These are phyloP conservation scores for Lipomyces kockii DNA, from an alignment of 805 yeast genomes.

Conservation along the genomic window DNA sequence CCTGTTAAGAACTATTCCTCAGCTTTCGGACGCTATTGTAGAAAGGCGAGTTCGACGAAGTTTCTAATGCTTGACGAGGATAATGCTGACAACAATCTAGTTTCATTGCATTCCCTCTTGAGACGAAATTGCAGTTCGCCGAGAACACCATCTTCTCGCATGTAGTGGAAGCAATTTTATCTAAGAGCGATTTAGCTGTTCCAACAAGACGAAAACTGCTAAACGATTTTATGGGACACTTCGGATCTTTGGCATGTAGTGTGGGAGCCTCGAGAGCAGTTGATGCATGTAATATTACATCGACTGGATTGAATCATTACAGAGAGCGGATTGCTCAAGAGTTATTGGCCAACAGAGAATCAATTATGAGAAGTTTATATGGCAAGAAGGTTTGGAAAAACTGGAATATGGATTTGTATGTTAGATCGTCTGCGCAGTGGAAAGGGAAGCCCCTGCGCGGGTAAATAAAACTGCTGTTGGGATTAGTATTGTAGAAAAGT, in stretches of 20 bases:
- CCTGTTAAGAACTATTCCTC: conserved; percentile 11
- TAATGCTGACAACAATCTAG: not conserved
- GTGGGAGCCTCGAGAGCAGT: conserved; percentile 91
- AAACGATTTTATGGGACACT: conserved; percentile 62
- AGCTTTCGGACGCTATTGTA: conserved; percentile 47
- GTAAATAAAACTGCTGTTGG: not conserved
- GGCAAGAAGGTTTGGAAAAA: conserved; percentile 95
- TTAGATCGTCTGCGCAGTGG: conserved; percentile 24
- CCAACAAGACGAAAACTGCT: conserved; percentile 58
- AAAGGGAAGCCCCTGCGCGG: conserved; percentile 1
- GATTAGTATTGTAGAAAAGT: not conserved
- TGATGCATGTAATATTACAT: conserved; percentile 81
- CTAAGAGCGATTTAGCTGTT: conserved; percentile 31
- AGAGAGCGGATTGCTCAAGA: conserved; percentile 84
- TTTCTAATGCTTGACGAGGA: not conserved
- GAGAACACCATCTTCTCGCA: conserved; percentile 90
- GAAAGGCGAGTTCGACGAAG: conserved; percentile 48
- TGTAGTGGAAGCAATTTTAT: conserved; percentile 58
- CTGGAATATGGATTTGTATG: conserved; percentile 84
- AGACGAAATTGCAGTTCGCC: conserved; percentile 72
- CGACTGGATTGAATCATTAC: conserved; percentile 75
- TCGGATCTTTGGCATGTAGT: conserved; percentile 68
- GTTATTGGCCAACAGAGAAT: conserved; percentile 57
- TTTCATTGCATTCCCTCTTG: conserved; percentile 62
- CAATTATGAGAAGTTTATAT: conserved; percentile 81